Base-by-base conservation (phyloP, 2,329 filamentous ascomycete species). In the Ophiostoma populinum region DNA sequence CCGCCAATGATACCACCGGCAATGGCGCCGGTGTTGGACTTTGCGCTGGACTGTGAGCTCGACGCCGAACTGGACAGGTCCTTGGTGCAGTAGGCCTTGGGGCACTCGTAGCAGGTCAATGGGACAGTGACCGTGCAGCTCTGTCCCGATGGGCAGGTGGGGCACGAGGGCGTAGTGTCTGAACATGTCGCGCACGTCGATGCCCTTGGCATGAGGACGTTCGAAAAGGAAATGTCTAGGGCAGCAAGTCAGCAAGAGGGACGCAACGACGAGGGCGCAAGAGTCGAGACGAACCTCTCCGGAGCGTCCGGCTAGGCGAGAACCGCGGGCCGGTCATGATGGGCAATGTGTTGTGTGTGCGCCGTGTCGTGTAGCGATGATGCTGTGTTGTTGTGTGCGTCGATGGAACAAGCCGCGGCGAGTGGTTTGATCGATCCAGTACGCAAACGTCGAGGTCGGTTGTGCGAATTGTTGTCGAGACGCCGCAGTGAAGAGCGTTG, bases 1-100 rank as follows among this genome's bases (percentile, higher is more conserved):
- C 85, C 90, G 43, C 85, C 90, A 28, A 95, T 61, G 8, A 94
- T 85, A 44, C 87, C 87, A 44, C 90, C 90, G 2, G 80, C 87
- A 44, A 98, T 94, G 22, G 82, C 81, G 27, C 86, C 86, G 2
- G 77, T 63, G 46, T 81, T 86, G 7, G 78, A 69, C 7, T 69
- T 65, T 9, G 58, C 57, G 24, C 48, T 49, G 38, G 36, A 44
- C 40, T 40, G 36, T 17, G 42, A 38, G 32, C 24, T 36, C 39
- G 45, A 37, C 26, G 43, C 46, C 26, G 46, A 25, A 12, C 37
- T 39, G 22, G 43, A 35, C 15, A 39, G 35, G 28, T 44, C 47
- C 15, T 32, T 41, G 33, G 55, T 49, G 47, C 70, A 70, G 40
- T 65, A 49, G 12, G 62, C 59, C 36, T 54, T 54, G 7, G 62